These are phyloP conservation scores for Spathaspora girioi DNA, from an alignment of 805 yeast species.

Conservation along the genomic window DNA sequence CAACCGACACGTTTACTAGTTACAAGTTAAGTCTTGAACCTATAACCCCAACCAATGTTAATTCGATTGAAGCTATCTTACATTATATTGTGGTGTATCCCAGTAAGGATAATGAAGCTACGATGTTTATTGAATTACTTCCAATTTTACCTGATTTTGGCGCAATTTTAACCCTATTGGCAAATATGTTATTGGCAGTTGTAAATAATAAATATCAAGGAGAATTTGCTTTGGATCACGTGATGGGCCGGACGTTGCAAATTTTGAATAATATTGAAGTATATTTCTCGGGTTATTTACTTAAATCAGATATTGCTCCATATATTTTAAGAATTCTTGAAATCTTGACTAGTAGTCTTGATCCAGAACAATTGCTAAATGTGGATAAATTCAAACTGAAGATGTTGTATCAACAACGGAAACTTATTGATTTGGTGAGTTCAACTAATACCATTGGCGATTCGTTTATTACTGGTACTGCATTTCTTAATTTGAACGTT, in stretches of 20 bases:
- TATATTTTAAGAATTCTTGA: constrained; percentile 52
- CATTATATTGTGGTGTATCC: constrained; percentile 56
- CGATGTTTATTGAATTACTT: constrained; percentile 21
- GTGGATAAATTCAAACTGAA: constrained; percentile 50
- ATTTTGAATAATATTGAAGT: constrained; percentile 55
- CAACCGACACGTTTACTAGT: constrained; percentile 22
- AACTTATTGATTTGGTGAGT: constrained; percentile 21
- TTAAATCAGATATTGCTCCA: constrained; percentile 60
- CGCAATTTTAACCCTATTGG: constrained; percentile 18
- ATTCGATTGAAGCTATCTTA: constrained; percentile 64
- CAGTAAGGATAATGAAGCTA: constrained; percentile 9
- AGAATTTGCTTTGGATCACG: constrained; percentile 14
- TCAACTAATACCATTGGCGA: constrained; percentile 16
- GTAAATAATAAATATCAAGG: constrained; percentile 12
- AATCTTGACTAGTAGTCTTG: constrained; percentile 21
- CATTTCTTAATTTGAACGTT: constrained; percentile 54
- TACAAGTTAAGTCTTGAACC: not conserved
- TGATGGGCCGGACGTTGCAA: constrained; percentile 49
- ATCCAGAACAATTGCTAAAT: constrained; percentile 33
- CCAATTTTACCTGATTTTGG: constrained; percentile 37
- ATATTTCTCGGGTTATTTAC: constrained; percentile 63
- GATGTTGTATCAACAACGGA: constrained; percentile 49
- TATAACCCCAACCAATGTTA: not conserved
- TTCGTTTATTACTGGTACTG: constrained; percentile 31
- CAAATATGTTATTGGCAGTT: not conserved